Conservation (phyloP, 306 rosid genomes). For the Cucurbita maxima region DNA sequence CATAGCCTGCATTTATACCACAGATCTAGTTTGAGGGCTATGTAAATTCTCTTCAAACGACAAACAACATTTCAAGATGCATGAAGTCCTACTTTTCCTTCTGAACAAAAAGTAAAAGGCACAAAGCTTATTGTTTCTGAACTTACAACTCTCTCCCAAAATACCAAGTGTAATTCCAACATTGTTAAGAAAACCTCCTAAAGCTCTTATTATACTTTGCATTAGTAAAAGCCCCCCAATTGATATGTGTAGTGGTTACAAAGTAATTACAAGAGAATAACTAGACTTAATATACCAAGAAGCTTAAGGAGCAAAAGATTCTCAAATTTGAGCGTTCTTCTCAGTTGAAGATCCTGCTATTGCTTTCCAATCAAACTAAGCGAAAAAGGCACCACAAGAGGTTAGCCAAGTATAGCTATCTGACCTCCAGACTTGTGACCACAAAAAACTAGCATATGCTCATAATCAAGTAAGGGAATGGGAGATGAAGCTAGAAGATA, state of each 20-base stretch:
- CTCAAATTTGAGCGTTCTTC: not conserved
- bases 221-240: not conserved
- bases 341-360: not conserved
- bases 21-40: conserved; percentile 17
- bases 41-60: not conserved
- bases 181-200: not conserved
- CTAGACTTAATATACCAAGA: not conserved
- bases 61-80: not conserved
- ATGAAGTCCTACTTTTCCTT: not conserved
- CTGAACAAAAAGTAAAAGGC: not conserved
- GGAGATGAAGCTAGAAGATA: not conserved
- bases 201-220: not conserved
- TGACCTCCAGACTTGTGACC: not conserved
- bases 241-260: not conserved
- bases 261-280: not conserved
- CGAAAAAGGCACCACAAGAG: not conserved
- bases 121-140: not conserved
- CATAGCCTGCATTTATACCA: conserved; percentile 54
- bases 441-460: not conserved
- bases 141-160: not conserved
- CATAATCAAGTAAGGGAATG: not conserved
- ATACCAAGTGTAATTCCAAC: not conserved
- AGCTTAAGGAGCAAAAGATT: not conserved
- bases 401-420: not conserved
- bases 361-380: not conserved